Evolutionary conservation across 805 yeast species (phyloP), one percentile per base, ranked within the genome.

Genomic region (Candida yuanshanica): DNA sequence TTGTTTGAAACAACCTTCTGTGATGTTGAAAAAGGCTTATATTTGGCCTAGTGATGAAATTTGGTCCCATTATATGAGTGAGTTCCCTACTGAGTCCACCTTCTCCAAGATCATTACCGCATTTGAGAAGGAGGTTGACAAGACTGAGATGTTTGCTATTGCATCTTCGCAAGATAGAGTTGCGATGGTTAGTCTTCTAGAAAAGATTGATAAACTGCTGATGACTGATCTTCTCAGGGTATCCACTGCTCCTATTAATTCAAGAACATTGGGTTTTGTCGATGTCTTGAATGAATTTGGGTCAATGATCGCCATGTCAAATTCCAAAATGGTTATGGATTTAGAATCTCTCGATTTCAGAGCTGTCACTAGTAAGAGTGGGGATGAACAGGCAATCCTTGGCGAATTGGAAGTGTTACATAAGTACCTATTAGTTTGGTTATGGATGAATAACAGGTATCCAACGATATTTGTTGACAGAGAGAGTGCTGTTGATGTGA

Each of bases 371-470:
- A 8, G 22, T 1, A 34, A 34, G 16, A 35, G 23, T 9, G 33
- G 22, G 22, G 22, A 23, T 1, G 38, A 42, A 9, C 24, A 36
- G 11, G 13, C 21, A 4, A 34, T 43, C 13, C 42, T 68, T 16
- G 62, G 56, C 8, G 51, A 52, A 10, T 55, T 65, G 42, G 97
- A 89, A 56, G 70, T 72, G 5, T 64, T 83, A 44, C 95, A 89
- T 63, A 77, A 78, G 48, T 64, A 76, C 35, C 70, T 86, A 14
- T 72, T 80, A 50, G 63, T 85, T 7, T 91, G 77, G 55, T 66
- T 87, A 56, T 91, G 99, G 99, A 68, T 91, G 46, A 73, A 85
- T 41, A 90, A 86, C 58, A 68, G 97, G 53, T 91, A 83, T 68
- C 95, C 97, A 1, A 78, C 82, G 23, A 71, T 78, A 38, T 86